Evolutionary conservation across 139 green algal genomes (phyloP).

Genomic region (Astrephomene gubernaculifera): DNA sequence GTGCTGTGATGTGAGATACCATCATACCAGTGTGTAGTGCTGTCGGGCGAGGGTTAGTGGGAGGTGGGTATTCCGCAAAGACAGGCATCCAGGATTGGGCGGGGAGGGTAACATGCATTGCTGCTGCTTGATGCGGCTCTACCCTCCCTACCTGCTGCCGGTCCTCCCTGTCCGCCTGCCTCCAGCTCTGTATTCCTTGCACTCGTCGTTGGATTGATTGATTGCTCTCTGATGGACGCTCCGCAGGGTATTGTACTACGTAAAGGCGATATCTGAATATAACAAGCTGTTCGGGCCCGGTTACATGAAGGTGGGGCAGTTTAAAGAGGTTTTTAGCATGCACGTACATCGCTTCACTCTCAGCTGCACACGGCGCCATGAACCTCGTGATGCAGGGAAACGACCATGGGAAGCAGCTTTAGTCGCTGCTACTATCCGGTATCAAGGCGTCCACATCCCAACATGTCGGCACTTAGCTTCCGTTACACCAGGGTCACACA

Average conservation of each 20-base stretch:
- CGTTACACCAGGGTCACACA: not conserved
- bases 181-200: too few relatives aligned
- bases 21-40: too few relatives aligned
- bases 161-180: too few relatives aligned
- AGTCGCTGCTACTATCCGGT: not conserved
- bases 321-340: not conserved
- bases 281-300: conserved; percentile 20
- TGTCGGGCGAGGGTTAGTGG: not conserved
- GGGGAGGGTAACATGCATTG: not conserved
- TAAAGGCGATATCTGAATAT: conserved; percentile 21
- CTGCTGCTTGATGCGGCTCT: not conserved
- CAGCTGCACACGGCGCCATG: not conserved
- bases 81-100: too few relatives aligned
- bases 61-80: not conserved
- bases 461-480: not conserved
- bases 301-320: conserved; percentile 4
- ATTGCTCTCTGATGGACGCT: too few relatives aligned
- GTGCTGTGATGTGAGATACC: too few relatives aligned
- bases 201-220: too few relatives aligned
- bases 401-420: not conserved
- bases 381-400: too few relatives aligned
- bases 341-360: not conserved
- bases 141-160: too few relatives aligned
- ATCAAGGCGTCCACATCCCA: not conserved
- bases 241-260: conserved; percentile 4